Evolutionary conservation across 768 basidiomycete species (phyloP), one percentile per base, ranked within the genome.

Genomic region (Trametes villosa): DNA sequence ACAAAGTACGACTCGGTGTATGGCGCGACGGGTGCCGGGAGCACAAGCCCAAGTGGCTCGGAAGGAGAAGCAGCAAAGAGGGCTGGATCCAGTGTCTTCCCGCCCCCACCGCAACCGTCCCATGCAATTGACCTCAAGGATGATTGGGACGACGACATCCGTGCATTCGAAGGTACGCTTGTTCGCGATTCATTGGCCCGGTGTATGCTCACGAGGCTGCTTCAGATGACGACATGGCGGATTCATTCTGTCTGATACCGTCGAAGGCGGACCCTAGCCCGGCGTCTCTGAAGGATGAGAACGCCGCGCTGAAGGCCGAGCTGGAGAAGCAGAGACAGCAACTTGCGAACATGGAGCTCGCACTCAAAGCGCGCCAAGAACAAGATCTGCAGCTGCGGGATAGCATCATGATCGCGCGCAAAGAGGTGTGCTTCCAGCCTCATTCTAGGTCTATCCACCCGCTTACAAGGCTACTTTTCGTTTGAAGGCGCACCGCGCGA

Each of bases 311-410:
- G 11, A 90, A 83, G 69, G 73, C 77, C 5, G 87, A 92, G 63
- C 68, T 89, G 4, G 83, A 84, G 13, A 72, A 75, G 9, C 75
- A 85, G 73, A 82, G 84, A 70, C 82, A 79, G 62, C 82, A 82
- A 36, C 73, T 94, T 38, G 81, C 84, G 29, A 75, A 79, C 8
- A 80, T 87, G 24, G 89, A 93, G 61, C 81, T 81, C 22, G 74
- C 84, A 47, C 71, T 93, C 41, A 87, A 88, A 64, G 66, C 86
- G 60, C 84, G 90, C 59, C 86, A 86, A 70, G 91, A 91, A 59
- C 92, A 93, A 69, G 92, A 92, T 68, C 79, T 84, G 53, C 84
- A 91, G 48, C 73, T 94, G 58, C 86, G 90, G 24, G 92, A 93
- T 64, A 91, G 90, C 64, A 91, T 94, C 78, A 86, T 78, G 75